These are phyloP conservation scores for Pisolithus microcarpus DNA, from an alignment of 768 basidiomycete genomes.

Conservation along the genomic window DNA sequence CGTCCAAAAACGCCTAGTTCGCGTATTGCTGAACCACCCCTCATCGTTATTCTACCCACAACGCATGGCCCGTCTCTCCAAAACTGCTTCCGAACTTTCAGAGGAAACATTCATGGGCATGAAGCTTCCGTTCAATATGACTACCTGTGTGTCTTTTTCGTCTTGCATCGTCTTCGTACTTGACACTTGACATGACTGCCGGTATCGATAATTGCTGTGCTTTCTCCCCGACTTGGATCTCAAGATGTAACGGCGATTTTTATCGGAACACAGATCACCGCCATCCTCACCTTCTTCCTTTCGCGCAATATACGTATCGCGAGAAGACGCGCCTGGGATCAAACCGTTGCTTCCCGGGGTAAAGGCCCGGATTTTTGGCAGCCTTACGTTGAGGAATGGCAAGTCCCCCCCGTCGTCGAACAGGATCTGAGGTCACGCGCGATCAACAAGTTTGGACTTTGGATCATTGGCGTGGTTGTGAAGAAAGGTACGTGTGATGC, in stretches of 20 bases:
- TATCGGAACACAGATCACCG: constrained; percentile 65
- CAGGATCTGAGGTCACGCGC: constrained; percentile 19
- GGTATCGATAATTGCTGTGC: not conserved
- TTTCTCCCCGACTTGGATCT: not conserved
- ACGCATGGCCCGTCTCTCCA: constrained; percentile 21
- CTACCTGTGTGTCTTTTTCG: constrained; percentile 49
- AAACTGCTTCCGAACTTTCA: constrained; percentile 23
- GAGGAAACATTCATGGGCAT: constrained; percentile 59
- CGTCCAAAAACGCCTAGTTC: constrained; percentile 63
- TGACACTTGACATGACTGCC: not conserved
- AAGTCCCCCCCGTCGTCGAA: constrained; percentile 43
- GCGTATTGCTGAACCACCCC: constrained; percentile 22
- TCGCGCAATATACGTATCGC: constrained; percentile 77
- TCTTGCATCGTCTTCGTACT: not conserved
- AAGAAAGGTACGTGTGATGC: constrained; percentile 13
- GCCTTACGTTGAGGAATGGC: constrained; percentile 79
- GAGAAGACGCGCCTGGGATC: constrained; percentile 67
- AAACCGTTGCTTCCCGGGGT: constrained; percentile 77
- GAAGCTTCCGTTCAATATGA: constrained; percentile 56
- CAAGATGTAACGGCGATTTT: constrained; percentile 71
- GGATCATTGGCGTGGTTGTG: constrained; percentile 11
- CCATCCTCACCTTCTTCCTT: constrained; percentile 77
- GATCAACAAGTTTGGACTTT: constrained; percentile 9
- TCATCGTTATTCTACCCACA: constrained; percentile 22
- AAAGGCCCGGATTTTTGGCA: constrained; percentile 83